Conservation (phyloP, 2,329 filamentous ascomycete genomes). For the Botrytis galanthina region DNA sequence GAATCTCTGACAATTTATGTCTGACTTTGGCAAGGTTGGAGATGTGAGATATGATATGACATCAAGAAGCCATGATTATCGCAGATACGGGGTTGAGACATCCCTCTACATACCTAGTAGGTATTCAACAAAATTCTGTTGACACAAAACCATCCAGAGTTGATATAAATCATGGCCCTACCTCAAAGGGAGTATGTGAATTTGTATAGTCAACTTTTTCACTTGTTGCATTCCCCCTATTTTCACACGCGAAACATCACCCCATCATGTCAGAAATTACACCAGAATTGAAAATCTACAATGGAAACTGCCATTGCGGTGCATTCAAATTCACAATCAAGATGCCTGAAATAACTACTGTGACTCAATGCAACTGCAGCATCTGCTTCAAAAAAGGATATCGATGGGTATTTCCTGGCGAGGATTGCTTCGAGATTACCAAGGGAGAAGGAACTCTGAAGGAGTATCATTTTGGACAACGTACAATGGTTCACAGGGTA, state of each 20-base stretch:
- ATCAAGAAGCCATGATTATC: too few relatives aligned
- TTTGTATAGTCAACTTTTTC: neutral
- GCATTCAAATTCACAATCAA: slow-evolving; percentile 51
- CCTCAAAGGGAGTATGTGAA: neutral
- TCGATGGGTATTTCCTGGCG: slow-evolving; percentile 41
- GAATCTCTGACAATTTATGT: neutral
- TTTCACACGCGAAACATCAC: neutral
- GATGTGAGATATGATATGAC: neutral
- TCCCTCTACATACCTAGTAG: neutral
- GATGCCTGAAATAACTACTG: slow-evolving; percentile 57
- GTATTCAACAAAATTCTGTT: neutral
- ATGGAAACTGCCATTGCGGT: slow-evolving; percentile 58
- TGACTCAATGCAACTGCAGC: slow-evolving; percentile 63
- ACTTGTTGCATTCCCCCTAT: neutral
- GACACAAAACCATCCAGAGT: neutral
- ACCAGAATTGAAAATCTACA: slow-evolving; percentile 38
- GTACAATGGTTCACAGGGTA: slow-evolving; percentile 45
- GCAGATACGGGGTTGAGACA: neutral
- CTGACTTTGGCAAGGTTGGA: neutral
- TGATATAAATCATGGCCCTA: neutral
- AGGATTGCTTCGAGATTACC: slow-evolving; percentile 44
- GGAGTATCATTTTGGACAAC: slow-evolving; percentile 46
- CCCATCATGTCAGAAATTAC: neutral
- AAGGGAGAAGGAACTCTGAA: slow-evolving; percentile 47
- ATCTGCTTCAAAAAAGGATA: slow-evolving; percentile 55